Base-by-base conservation (phyloP, 768 basidiomycete species). In the Phaeolepiota aurea region DNA sequence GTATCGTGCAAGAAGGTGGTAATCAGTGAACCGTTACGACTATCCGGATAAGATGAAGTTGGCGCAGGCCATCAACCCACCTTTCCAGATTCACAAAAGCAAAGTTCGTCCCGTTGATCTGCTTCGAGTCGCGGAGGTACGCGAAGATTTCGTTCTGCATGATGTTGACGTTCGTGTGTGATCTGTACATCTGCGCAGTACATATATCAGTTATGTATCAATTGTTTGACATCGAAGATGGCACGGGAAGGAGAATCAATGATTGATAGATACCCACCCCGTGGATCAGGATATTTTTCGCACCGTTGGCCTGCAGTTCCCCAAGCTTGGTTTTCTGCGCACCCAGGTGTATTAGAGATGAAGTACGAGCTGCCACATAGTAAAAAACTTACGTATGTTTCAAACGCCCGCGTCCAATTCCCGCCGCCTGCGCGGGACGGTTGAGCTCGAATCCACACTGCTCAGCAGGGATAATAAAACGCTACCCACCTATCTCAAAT, bases 131-230 rank as follows among this genome's bases (percentile, higher is more conserved):
- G 3, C 44, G 45, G 16, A 62, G 43, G 40, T 59, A 57, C 2
- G 40, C 33, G 37, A 60, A 61, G 3, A 62, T 36, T 28, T 48
- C 41, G 20, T 51, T 49, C 40, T 62, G 60, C 11, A 62, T 49
- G 11, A 45, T 37, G 30, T 58, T 45, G 3, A 50, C 59, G 19
- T 58, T 52, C 5, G 53, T 36, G 39, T 59, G 55, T 15, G 52
- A 51, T 32, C 48, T 52, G 48, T 59, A 59, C 58, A 61, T 59
- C 56, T 61, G 18, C 12, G n/a, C n/a, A n/a, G n/a, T n/a, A n/a
- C n/a, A n/a, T n/a, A n/a, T n/a, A n/a, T n/a, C n/a, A n/a, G n/a
- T n/a, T n/a, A n/a, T n/a, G n/a, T n/a, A n/a, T n/a, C n/a, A n/a
- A n/a, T n/a, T n/a, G n/a, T n/a, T n/a, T n/a, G n/a, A n/a, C n/a